Conservation (phyloP, 2,329 filamentous ascomycete species). For the Paracamarosporium sp. region DNA sequence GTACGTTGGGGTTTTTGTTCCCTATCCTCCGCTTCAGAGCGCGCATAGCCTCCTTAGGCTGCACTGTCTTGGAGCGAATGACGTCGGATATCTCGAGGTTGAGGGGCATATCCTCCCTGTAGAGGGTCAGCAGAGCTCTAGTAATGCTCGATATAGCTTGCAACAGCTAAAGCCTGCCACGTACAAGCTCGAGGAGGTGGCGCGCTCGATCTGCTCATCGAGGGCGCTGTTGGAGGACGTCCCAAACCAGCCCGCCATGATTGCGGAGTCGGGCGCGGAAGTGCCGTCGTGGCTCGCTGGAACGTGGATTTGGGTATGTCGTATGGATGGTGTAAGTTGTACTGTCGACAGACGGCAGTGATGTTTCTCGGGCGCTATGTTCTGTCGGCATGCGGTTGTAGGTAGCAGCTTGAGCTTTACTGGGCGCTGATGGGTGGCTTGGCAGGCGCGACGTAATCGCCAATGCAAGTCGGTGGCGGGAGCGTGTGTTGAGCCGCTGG, state of each 20-base stretch:
- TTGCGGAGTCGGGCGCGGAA: conserved; percentile 13
- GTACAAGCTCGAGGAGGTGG: conserved; percentile 91
- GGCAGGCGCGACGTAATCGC: conserved; percentile 7
- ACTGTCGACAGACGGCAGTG: background rate
- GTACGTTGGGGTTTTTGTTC: conserved; percentile 97
- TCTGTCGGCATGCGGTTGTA: background rate
- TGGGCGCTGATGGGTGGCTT: background rate
- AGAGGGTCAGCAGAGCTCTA: conserved; percentile 15
- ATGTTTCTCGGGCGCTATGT: background rate
- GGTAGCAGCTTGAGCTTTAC: conserved; percentile 1
- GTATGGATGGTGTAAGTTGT: background rate
- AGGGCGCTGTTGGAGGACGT: conserved; percentile 87
- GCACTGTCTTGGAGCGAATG: conserved; percentile 96
- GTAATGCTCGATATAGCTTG: background rate
- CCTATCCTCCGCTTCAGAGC: conserved; percentile 92
- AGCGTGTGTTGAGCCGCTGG: background rate
- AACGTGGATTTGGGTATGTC: background rate
- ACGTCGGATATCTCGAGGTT: conserved; percentile 98
- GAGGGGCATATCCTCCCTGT: conserved; percentile 91
- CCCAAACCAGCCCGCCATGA: conserved; percentile 92
- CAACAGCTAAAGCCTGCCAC: conserved; percentile 34
- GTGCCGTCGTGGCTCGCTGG: conserved; percentile 3
- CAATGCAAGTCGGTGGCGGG: background rate
- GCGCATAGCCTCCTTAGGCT: conserved; percentile 97
- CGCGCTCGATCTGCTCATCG: conserved; percentile 96